Percentiles rank a stretch among this genome's conserved stretches.
phyloP scores from a whole-genome alignment of 1,284 basidiomycete species.

The Ganoderma multipileum region DNA sequence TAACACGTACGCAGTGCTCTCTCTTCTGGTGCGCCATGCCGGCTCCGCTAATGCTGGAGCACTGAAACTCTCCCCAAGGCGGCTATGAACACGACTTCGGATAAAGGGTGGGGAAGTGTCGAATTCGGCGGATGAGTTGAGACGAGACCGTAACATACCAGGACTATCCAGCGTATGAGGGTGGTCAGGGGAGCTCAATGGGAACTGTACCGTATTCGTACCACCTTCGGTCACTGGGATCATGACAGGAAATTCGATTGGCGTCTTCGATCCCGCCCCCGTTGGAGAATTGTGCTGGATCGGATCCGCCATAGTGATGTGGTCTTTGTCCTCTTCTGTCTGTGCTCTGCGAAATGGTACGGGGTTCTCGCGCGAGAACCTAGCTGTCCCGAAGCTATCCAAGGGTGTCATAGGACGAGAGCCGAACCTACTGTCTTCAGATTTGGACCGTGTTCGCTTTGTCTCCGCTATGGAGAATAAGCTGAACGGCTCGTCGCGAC shows the following conservation, averaged over 20 bases:
- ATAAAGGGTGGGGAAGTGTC: conserved; percentile 77
- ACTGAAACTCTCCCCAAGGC: conserved; percentile 60
- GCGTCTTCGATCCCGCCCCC: conserved; percentile 55
- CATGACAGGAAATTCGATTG: conserved; percentile 60
- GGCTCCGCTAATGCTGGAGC: conserved; percentile 53
- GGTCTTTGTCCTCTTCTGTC: conserved; percentile 79
- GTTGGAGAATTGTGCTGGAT: conserved; percentile 51
- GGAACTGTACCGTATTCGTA: conserved; percentile 81
- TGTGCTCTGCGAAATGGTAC: conserved; percentile 86
- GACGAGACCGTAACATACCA: conserved; percentile 60
- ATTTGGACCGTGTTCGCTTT: conserved; percentile 57
- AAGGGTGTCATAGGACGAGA: conserved; percentile 61
- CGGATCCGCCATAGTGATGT: conserved; percentile 49
- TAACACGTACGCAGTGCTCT: conserved; percentile 78
- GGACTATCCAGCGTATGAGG: conserved; percentile 55
- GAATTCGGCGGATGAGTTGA: conserved; percentile 73
- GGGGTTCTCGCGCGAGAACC: conserved; percentile 62
- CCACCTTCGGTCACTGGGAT: conserved; percentile 57
- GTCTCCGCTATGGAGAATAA: conserved; percentile 83
- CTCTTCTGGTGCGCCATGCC: conserved; percentile 80
- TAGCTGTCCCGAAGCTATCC: conserved; percentile 48
- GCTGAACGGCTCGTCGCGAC: conserved; percentile 77
- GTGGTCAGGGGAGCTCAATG: conserved; percentile 76
- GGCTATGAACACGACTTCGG: conserved; percentile 81
- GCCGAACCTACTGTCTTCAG: conserved; percentile 57